phyloP scores from a whole-genome alignment of 2,329 filamentous ascomycete species.

The Teratosphaeria nubilosa region DNA sequence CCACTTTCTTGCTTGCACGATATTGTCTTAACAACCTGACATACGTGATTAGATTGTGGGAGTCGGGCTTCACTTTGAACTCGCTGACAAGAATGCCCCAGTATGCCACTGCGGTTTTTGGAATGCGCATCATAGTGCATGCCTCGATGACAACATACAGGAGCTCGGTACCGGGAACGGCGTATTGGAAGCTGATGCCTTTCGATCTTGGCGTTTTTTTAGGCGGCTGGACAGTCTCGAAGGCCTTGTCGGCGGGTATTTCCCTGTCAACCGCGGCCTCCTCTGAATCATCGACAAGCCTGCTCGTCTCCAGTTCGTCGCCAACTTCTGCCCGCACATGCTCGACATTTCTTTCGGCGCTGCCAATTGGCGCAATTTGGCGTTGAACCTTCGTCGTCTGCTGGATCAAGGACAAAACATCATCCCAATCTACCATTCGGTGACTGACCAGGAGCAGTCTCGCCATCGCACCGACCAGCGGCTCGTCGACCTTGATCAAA shows the following conservation, averaged over 20 bases:
- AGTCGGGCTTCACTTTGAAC: constrained; percentile 59
- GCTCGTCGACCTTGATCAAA: constrained; percentile 62
- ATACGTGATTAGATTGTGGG: constrained; percentile 58
- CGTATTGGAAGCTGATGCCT: constrained; percentile 26
- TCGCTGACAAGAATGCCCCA: constrained; percentile 61
- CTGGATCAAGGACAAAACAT: constrained; percentile 65
- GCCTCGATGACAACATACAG: constrained; percentile 61
- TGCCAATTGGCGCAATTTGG: constrained; percentile 31
- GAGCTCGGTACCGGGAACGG: constrained; percentile 42
- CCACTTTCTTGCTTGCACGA: constrained; percentile 52
- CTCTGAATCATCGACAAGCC: constrained; percentile 1
- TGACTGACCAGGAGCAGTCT: constrained; percentile 59
- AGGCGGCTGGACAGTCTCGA: constrained; percentile 15
- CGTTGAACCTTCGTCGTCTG: constrained; percentile 71
- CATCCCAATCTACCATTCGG: constrained; percentile 52
- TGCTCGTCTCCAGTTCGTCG: constrained; percentile 5
- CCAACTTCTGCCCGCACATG: constrained; percentile 16
- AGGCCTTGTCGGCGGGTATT: constrained; percentile 19
- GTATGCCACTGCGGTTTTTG: constrained; percentile 58
- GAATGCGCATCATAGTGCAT: constrained; percentile 50
- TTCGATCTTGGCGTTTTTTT: constrained; percentile 1
- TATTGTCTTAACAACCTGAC: constrained; percentile 56
- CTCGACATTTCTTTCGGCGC: constrained; percentile 14
- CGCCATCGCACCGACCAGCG: constrained; percentile 72
- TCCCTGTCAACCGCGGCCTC: constrained; percentile 15